These are phyloP conservation scores for Escovopsis weberi DNA, from an alignment of 2,329 filamentous ascomycete species.

Conservation along the genomic window DNA sequence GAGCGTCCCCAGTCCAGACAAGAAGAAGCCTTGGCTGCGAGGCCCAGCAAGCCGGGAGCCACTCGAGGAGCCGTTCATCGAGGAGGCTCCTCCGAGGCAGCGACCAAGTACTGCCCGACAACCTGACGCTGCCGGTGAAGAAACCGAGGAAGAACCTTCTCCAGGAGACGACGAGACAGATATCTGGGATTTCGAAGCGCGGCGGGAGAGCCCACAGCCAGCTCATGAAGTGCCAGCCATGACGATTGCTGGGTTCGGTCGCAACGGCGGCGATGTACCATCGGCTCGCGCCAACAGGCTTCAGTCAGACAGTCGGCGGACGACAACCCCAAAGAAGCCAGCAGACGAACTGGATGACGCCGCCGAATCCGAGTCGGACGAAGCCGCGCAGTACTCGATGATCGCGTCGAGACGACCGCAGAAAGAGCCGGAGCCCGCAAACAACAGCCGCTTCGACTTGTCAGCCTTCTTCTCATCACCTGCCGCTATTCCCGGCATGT, in stretches of 20 bases:
- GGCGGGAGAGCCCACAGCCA: conserved; percentile 27
- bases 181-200: conserved; percentile 44
- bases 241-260: too few species aligned
- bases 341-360: too few species aligned
- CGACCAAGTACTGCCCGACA: conserved; percentile 4
- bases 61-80: not conserved
- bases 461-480: conserved; percentile 45
- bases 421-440: conserved; percentile 11
- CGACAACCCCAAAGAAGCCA: conserved; percentile 2
- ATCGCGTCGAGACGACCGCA: conserved; percentile 12
- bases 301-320: not conserved
- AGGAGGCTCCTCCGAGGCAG: not conserved
- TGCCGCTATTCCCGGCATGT: conserved; percentile 22
- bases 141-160: conserved; percentile 7
- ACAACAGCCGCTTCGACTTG: conserved; percentile 29
- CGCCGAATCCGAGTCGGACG: conserved; percentile 2
- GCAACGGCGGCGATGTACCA: too few species aligned
- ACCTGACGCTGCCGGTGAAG: conserved; percentile 9
- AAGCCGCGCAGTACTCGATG: conserved; percentile 30
- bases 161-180: conserved; percentile 28
- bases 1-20: too few species aligned
- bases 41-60: not conserved
- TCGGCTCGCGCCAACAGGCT: too few species aligned
- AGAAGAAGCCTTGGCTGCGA: not conserved
- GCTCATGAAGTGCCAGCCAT: not conserved